Evolutionary conservation across 352 stramenopile genomes (phyloP).

Genomic region (Globisporangium cystogenes): DNA sequence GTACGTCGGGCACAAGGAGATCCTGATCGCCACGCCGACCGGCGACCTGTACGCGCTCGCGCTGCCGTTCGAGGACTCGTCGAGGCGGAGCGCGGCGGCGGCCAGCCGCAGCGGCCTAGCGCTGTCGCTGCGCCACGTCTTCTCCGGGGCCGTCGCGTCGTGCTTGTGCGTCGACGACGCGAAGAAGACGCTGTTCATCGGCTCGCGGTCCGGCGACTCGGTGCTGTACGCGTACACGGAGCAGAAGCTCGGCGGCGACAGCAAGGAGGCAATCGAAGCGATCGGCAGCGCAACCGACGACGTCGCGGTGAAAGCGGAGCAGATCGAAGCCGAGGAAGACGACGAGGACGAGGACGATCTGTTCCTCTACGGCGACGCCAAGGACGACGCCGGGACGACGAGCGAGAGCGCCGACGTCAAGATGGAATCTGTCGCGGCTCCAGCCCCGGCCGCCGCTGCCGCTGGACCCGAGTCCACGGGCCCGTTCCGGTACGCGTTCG

Average conservation of each 20-base stretch:
- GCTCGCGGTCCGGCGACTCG: conserved; percentile 75
- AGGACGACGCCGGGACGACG: conserved; percentile 8
- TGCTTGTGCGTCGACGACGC: conserved; percentile 61
- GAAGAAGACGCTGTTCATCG: conserved; percentile 70
- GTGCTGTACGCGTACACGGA: conserved; percentile 57
- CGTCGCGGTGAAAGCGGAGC: conserved; percentile 7
- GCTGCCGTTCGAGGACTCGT: conserved; percentile 52
- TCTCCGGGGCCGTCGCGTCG: conserved; percentile 34
- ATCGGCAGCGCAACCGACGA: not conserved
- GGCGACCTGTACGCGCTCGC: conserved; percentile 63
- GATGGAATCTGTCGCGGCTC: not conserved
- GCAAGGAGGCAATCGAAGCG: not conserved
- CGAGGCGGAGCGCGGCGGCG: conserved; percentile 19
- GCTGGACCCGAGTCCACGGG: conserved; percentile 7
- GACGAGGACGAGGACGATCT: conserved; percentile 75
- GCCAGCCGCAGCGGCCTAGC: conserved; percentile 16
- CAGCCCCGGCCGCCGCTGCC: not conserved
- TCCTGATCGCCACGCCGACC: conserved; percentile 52
- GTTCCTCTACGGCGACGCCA: conserved; percentile 54
- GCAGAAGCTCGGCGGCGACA: conserved; percentile 19
- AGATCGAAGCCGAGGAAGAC: conserved; percentile 19
- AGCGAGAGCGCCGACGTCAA: conserved; percentile 8
- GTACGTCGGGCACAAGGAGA: conserved; percentile 62
- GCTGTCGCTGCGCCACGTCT: conserved; percentile 52
- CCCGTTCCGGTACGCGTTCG: conserved; percentile 43